Evolutionary conservation across 1,284 basidiomycete species (phyloP).

Genomic region (Cryptococcus neoformans): DNA sequence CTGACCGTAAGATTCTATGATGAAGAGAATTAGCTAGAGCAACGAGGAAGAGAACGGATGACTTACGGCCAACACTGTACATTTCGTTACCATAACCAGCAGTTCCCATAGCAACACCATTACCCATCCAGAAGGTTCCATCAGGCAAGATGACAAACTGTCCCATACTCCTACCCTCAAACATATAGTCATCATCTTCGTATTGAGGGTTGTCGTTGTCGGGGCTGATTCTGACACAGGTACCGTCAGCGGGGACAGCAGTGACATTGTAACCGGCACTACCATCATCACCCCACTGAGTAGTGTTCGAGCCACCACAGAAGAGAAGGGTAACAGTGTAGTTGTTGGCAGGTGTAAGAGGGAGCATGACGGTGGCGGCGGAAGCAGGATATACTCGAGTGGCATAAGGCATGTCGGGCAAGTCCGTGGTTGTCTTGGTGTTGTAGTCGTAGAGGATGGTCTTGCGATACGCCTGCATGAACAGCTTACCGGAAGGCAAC

Average conservation of each 20-base stretch:
- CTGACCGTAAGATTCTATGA: constrained; percentile 43
- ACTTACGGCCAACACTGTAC: constrained; percentile 36
- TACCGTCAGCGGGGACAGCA: constrained; percentile 47
- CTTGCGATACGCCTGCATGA: constrained; percentile 73
- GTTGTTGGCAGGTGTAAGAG: constrained; percentile 82
- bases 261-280: constrained; percentile 48
- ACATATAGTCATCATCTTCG: constrained; percentile 64
- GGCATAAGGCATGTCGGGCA: constrained; percentile 56
- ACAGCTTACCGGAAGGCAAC: constrained; percentile 64
- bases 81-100: constrained; percentile 52
- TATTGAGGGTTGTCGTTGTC: constrained; percentile 64
- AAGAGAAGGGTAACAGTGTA: constrained; percentile 82
- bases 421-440: constrained; percentile 41
- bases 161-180: constrained; percentile 77
- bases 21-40: not conserved
- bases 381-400: constrained; percentile 90
- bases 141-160: constrained; percentile 55
- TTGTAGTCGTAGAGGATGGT: constrained; percentile 65
- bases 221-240: constrained; percentile 63
- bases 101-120: constrained; percentile 72
- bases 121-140: constrained; percentile 55
- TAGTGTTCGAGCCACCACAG: constrained; percentile 74
- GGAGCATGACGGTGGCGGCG: constrained; percentile 84
- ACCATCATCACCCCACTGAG: constrained; percentile 46
- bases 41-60: not conserved